Conservation (phyloP, 2,329 filamentous ascomycete genomes). For the Pseudogymnoascus sp. region DNA sequence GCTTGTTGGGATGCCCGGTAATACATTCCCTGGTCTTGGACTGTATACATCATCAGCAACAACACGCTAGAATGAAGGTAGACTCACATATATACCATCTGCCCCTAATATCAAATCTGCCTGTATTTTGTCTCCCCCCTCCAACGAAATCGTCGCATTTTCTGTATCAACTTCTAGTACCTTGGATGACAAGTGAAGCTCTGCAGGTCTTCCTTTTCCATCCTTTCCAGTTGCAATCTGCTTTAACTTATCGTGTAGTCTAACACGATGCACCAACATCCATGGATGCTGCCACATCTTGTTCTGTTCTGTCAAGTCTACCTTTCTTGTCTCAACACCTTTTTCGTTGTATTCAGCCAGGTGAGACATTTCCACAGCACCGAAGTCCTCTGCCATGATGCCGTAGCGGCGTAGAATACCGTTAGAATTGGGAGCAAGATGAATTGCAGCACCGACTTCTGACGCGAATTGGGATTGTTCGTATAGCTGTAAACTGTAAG, state of each 20-base stretch:
- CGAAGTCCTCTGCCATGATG: slow-evolving; percentile 33
- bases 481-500: slow-evolving; percentile 34
- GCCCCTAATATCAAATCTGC: slow-evolving; percentile 47
- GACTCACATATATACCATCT: slow-evolving; percentile 43
- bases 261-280: slow-evolving; percentile 46
- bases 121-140: slow-evolving; percentile 35
- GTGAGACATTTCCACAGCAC: slow-evolving; percentile 26
- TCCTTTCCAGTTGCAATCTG: slow-evolving; percentile 33
- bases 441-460: slow-evolving; percentile 54
- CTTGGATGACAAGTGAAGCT: slow-evolving; percentile 34
- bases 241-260: slow-evolving; percentile 46
- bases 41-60: neutral
- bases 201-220: slow-evolving; percentile 30
- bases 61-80: slow-evolving; percentile 28
- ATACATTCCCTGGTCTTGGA: slow-evolving; percentile 13
- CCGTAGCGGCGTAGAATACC: slow-evolving; percentile 43
- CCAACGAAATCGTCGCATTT: slow-evolving; percentile 36
- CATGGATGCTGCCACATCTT: slow-evolving; percentile 44
- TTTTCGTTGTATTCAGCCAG: slow-evolving; percentile 31
- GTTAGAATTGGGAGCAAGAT: slow-evolving; percentile 54
- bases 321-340: slow-evolving; percentile 26
- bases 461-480: slow-evolving; percentile 49
- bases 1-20: neutral
- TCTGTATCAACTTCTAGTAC: slow-evolving; percentile 37
- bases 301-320: slow-evolving; percentile 27